Conservation (phyloP, 306 rosid species). For the Rosa persica region DNA sequence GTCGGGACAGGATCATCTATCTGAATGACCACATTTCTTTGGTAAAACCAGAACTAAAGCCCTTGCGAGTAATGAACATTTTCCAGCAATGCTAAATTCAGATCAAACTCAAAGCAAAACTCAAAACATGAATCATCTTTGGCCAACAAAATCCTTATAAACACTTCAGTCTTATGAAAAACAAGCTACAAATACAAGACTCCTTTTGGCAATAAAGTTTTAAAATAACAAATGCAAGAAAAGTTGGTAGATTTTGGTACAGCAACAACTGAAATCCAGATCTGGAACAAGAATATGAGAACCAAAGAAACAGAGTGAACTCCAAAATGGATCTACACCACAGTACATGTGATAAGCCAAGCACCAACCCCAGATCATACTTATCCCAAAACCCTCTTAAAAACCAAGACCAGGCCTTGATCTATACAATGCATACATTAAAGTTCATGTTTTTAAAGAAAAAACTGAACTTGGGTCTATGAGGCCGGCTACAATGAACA, state of each 20-base stretch:
- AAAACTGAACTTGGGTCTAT: slow-evolving; percentile 6
- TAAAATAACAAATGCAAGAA: neutral
- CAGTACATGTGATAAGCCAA: slow-evolving; percentile 16
- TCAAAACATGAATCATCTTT: slow-evolving; percentile 4
- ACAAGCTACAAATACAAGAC: slow-evolving; percentile 5
- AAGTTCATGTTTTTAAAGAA: neutral
- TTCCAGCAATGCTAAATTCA: slow-evolving; percentile 22
- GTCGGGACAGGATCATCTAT: neutral
- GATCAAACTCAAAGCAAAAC: slow-evolving; percentile 35
- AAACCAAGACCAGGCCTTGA: slow-evolving; percentile 31
- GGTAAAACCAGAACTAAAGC: neutral
- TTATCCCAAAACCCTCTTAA: slow-evolving; percentile 15
- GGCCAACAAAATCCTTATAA: neutral
- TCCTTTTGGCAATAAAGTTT: neutral
- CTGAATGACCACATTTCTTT: neutral
- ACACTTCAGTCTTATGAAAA: neutral
- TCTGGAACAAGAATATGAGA: slow-evolving; percentile 42
- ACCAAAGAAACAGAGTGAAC: slow-evolving; percentile 13
- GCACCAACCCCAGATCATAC: slow-evolving; percentile 21
- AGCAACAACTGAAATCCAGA: slow-evolving; percentile 43
- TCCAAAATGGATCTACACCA: slow-evolving; percentile 30
- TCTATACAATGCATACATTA: slow-evolving; percentile 28
- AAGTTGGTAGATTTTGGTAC: neutral
- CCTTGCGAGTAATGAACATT: neutral
- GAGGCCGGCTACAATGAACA: slow-evolving; percentile 21